These are phyloP conservation scores for Fusarium metavorans DNA, from an alignment of 2,329 filamentous ascomycete genomes.

Conservation along the genomic window DNA sequence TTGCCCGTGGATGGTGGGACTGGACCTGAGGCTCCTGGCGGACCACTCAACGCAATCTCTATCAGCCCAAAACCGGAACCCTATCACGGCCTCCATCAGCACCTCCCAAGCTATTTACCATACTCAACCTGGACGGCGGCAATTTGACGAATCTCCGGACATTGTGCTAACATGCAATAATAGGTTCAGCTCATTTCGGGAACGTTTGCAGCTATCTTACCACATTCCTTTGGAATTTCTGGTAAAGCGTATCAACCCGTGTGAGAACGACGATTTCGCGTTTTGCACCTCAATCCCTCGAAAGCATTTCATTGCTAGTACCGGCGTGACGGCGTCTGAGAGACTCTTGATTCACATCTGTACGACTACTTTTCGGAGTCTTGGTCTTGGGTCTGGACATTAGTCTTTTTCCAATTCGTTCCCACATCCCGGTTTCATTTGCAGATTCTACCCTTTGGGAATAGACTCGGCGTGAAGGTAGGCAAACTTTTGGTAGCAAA, in stretches of 20 bases:
- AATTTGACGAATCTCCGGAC: not conserved
- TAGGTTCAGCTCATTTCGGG: conserved; percentile 57
- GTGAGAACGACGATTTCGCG: conserved; percentile 45
- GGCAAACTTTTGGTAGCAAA: not conserved
- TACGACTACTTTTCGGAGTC: conserved; percentile 54
- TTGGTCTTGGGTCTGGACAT: conserved; percentile 52
- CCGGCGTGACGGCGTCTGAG: conserved; percentile 57
- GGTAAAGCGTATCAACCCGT: conserved; percentile 50
- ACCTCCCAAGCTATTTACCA: not conserved
- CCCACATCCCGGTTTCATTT: conserved; percentile 47
- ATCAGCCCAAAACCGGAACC: not conserved
- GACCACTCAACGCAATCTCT: not conserved
- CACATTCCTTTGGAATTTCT: conserved; percentile 56
- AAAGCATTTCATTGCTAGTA: conserved; percentile 51
- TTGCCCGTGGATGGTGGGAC: not conserved
- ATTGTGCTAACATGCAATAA: conserved; percentile 39
- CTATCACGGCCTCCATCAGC: not conserved
- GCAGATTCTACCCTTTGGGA: conserved; percentile 45
- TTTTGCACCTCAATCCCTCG: conserved; percentile 44
- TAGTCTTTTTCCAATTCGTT: conserved; percentile 51
- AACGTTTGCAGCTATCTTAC: conserved; percentile 54
- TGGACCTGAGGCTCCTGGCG: not conserved
- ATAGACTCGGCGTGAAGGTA: conserved; percentile 46
- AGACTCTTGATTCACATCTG: conserved; percentile 51
- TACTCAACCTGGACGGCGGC: conserved; percentile 3